phyloP scores from a whole-genome alignment of 2,329 filamentous ascomycete genomes.

The Zasmidium angulare region DNA sequence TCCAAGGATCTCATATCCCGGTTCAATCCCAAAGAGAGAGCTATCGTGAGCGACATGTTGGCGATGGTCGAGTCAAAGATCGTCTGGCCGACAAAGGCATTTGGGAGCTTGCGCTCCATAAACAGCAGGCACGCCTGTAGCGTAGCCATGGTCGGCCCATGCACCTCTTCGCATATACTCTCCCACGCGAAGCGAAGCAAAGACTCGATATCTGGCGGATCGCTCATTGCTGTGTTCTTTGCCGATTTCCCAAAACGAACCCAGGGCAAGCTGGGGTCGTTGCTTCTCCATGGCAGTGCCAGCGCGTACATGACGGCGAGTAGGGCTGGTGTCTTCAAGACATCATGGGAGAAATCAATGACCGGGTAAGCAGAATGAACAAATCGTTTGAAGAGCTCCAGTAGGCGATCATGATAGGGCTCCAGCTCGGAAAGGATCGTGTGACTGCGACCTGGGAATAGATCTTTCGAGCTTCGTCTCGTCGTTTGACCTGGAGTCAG shows the following conservation, averaged over 20 bases:
- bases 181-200: background rate
- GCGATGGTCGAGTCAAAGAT: background rate
- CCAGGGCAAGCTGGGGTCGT: background rate
- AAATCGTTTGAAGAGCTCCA: background rate
- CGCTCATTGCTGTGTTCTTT: background rate
- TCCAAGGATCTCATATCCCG: background rate
- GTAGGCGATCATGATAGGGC: background rate
- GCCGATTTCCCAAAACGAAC: background rate
- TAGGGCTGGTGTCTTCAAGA: background rate
- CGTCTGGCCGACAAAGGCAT: background rate
- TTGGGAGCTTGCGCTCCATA: background rate
- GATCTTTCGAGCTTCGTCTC: background rate
- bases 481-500: background rate
- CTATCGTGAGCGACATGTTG: background rate
- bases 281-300: background rate
- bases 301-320: background rate
- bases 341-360: background rate
- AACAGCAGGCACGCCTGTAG: background rate
- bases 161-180: background rate
- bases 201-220: background rate
- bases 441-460: background rate
- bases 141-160: background rate
- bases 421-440: background rate
- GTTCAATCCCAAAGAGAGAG: background rate
- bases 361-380: background rate